Percentiles rank a stretch among this genome's conserved stretches.
Conservation (phyloP, 2,329 filamentous ascomycete genomes). For the Monosporascus ibericus region DNA sequence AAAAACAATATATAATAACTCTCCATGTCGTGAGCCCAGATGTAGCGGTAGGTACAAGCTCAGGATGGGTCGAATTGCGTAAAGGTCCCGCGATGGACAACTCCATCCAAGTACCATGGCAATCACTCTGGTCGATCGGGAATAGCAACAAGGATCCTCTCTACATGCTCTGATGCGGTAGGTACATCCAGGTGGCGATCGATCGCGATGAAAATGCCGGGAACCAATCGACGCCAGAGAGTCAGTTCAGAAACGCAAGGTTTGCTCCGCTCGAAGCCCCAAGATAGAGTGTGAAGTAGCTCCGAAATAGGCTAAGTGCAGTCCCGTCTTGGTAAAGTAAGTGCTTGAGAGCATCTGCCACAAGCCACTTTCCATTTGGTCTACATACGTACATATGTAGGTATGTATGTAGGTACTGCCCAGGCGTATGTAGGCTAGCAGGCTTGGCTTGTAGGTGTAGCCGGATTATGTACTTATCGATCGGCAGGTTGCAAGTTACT, state of each 20-base stretch:
- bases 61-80: constrained; percentile 7
- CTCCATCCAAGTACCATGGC: constrained; percentile 7
- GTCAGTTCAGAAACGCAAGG: constrained; percentile 1
- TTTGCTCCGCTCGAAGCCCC: constrained; percentile 3
- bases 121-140: constrained; percentile 8
- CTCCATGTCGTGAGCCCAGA: constrained; percentile 10
- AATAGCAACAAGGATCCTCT: constrained; percentile 12
- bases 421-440: no score
- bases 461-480: neutral
- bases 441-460: no score
- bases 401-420: no score
- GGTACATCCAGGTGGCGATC: constrained; percentile 17
- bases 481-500: neutral
- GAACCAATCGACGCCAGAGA: constrained; percentile 10
- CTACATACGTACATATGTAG: no score
- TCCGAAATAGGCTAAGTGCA: neutral
- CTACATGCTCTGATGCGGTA: constrained; percentile 18
- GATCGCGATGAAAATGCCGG: constrained; percentile 15
- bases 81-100: constrained; percentile 3
- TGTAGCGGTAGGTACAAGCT: constrained; percentile 5
- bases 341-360: neutral
- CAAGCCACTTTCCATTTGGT: neutral
- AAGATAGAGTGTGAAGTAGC: constrained; percentile 14
- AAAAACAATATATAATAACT: neutral
- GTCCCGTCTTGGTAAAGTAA: neutral